Conservation (phyloP, 495 filamentous ascomycete species). For the Penicillium verhagenii region DNA sequence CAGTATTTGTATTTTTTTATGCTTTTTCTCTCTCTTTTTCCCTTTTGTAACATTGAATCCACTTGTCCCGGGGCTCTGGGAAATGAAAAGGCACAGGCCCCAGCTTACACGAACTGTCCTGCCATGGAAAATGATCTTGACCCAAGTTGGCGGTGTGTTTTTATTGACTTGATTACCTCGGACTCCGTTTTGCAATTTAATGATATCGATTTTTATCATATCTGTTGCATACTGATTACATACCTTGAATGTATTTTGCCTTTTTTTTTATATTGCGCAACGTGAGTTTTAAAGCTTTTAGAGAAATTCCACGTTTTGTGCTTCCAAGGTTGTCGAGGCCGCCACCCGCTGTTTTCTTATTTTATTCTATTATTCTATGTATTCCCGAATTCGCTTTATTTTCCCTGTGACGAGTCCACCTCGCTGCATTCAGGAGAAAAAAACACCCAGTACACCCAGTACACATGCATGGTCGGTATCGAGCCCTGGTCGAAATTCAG, state of each 20-base stretch:
- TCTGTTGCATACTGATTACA: background rate
- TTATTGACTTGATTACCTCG: background rate
- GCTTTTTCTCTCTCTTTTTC: too few species aligned
- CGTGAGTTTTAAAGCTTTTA: too few species aligned
- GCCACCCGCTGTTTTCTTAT: background rate
- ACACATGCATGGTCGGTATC: background rate
- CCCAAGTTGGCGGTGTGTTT: background rate
- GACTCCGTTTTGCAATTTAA: too few species aligned
- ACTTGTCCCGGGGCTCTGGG: background rate
- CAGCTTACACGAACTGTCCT: slow-evolving; percentile 7
- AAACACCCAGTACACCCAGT: too few species aligned
- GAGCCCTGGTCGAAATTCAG: background rate
- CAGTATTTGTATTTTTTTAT: too few species aligned
- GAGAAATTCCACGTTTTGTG: background rate
- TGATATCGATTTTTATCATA: too few species aligned
- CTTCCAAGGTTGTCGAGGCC: background rate
- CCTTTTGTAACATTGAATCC: too few species aligned
- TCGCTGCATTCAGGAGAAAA: background rate
- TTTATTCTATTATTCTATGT: too few species aligned
- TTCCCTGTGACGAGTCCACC: background rate
- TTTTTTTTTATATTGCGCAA: background rate
- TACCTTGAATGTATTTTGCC: too few species aligned
- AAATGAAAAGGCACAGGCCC: slow-evolving; percentile 8
- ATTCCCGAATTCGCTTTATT: too few species aligned
- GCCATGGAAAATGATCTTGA: background rate